Base-by-base conservation (phyloP, 139 green algal species). In the Chlorella sp. region DNA sequence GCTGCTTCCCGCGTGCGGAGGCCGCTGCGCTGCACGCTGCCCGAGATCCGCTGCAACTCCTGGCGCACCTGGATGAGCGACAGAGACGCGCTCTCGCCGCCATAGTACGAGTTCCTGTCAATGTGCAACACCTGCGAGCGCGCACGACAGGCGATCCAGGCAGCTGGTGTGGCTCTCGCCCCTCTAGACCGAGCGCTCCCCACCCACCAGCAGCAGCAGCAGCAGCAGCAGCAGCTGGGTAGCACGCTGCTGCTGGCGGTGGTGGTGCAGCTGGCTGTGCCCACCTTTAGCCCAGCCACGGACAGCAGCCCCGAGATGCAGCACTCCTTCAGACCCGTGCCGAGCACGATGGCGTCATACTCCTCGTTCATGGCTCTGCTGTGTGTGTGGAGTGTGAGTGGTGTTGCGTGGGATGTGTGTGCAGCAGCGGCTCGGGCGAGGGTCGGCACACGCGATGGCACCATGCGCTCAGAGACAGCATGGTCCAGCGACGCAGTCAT, bases 281-380 rank as follows among this genome's bases (percentile, higher is more conserved):
- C 31, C 36, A 67, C 74, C 74, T 80, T 80, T 17, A 67, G n/a
- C 10, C 69, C 69, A 23, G 93, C 87, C 32, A 98, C 94, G 6
- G 90, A 97, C 49, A 99, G 91, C 61, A 99, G 85, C 5, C 96
- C 96, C 35, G 73, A 89, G 67, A 99, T 87, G 62, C 98, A 97
- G 84, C 96, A 99, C 70, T 99, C 96, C 81, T 98, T 99, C n/a
- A 99, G 84, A 0, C 96, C 96, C 2, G 96, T 99, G 35, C 95
- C 95, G 49, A 99, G 86, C 49, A 99, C 94, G 60, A 99, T 97
- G 17, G 90, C 95, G 71, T 99, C 95, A 68, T 99, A 99, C 27
- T 88, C 73, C 72, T 97, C 86, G 62, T 98, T 90, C 94, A 98
- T 97, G 42, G 10, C 17, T 55, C 10, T 55, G 42, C 42, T n/a